Percentiles rank a stretch among this genome's conserved stretches.
phyloP scores from a whole-genome alignment of 345 rosid species.

The Luvunga scandens region DNA sequence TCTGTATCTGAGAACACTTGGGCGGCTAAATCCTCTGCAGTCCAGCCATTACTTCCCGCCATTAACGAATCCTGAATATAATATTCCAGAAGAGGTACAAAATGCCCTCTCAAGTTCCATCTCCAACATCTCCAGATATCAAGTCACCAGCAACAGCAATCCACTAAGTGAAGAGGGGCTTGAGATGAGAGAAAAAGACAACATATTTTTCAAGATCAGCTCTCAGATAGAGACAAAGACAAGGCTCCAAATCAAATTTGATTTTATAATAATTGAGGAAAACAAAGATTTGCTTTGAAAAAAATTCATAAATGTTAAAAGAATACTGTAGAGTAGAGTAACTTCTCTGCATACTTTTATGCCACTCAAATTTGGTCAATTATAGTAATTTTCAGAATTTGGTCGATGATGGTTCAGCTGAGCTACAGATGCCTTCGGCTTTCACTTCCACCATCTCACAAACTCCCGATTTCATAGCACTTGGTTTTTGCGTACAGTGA shows the following conservation, averaged over 20 bases:
- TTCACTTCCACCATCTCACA: no score
- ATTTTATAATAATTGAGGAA: not conserved
- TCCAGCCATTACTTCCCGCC: conserved; percentile 34
- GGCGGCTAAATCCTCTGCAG: conserved; percentile 20
- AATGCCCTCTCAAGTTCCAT: not conserved
- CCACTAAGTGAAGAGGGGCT: not conserved
- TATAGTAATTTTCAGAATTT: no score
- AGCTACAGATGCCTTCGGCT: no score
- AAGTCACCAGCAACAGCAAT: not conserved
- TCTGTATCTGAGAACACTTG: conserved; percentile 14
- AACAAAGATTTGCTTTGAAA: not conserved
- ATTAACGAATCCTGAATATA: not conserved
- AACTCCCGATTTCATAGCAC: no score
- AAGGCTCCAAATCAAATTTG: not conserved
- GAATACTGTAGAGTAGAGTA: not conserved
- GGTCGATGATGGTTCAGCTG: no score
- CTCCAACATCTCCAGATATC: not conserved
- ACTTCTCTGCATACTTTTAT: not conserved
- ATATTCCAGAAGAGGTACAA: not conserved
- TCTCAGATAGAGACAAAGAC: not conserved
- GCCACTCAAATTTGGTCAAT: not conserved
- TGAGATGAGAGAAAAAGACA: not conserved
- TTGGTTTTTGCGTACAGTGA: no score
- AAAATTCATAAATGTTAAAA: not conserved
- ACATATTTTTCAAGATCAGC: not conserved